Conservation (phyloP, 2,329 filamentous ascomycete species). For the Grosmannia penicillata region DNA sequence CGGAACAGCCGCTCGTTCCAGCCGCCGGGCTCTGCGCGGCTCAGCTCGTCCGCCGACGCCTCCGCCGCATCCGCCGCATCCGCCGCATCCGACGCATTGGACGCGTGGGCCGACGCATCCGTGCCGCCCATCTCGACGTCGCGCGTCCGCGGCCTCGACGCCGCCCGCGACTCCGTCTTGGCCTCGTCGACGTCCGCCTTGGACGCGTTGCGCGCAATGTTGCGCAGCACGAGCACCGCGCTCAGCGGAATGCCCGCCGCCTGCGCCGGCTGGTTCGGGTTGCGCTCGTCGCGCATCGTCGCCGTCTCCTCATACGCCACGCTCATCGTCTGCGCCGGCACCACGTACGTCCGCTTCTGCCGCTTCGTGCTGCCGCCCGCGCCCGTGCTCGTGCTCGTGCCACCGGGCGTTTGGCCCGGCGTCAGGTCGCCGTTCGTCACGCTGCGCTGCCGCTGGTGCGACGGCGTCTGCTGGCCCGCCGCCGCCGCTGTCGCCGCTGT, state of each 20-base stretch:
- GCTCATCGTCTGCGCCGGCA: constrained; percentile 39
- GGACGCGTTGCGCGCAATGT: constrained; percentile 54
- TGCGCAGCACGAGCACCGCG: constrained; percentile 62
- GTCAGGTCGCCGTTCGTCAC: constrained; percentile 13
- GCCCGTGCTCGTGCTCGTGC: constrained; percentile 4
- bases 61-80: too few relatives aligned
- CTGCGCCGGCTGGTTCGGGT: constrained; percentile 41
- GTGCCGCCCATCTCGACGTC: constrained; percentile 23
- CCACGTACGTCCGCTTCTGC: constrained; percentile 30
- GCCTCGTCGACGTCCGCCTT: constrained; percentile 34
- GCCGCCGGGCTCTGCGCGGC: constrained; percentile 31
- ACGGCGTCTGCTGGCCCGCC: background rate
- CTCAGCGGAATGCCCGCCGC: constrained; percentile 68
- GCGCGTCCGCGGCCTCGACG: background rate
- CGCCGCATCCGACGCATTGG: too few relatives aligned
- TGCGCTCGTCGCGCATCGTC: constrained; percentile 40
- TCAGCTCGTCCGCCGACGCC: constrained; percentile 15
- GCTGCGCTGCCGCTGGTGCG: constrained; percentile 10
- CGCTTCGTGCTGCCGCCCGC: constrained; percentile 14
- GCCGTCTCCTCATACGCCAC: constrained; percentile 42
- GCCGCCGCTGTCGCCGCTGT: constrained; percentile 3
- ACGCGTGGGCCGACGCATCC: background rate
- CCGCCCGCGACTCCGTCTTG: background rate
- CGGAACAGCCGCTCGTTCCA: constrained; percentile 58
- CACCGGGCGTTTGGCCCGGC: constrained; percentile 1